Evolutionary conservation across 495 filamentous ascomycete genomes (phyloP).

Genomic region (Aspergillus asperescens): DNA sequence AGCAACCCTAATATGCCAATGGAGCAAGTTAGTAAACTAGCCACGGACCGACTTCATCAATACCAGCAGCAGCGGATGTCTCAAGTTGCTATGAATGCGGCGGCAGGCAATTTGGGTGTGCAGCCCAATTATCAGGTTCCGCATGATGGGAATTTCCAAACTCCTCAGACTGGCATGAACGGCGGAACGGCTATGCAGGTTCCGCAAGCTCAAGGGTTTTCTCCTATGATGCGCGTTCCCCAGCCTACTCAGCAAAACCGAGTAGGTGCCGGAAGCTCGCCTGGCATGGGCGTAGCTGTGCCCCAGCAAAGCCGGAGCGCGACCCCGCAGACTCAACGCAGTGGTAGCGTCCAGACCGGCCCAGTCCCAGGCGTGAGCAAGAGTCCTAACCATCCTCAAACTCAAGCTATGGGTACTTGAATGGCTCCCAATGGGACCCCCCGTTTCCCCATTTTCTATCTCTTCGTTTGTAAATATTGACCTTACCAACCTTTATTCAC

Average conservation of each 20-base stretch:
- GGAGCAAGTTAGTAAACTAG: conserved; percentile 56
- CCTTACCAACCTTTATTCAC: conserved; percentile 11
- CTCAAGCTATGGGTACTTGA: conserved; percentile 39
- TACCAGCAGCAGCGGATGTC: conserved; percentile 50
- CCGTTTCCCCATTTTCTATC: background rate
- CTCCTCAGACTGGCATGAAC: conserved; percentile 31
- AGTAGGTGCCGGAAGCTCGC: conserved; percentile 35
- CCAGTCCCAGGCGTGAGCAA: conserved; percentile 35
- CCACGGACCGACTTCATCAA: conserved; percentile 54
- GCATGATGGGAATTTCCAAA: conserved; percentile 38
- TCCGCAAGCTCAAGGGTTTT: conserved; percentile 61
- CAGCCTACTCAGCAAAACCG: conserved; percentile 48
- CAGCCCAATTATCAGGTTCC: conserved; percentile 40
- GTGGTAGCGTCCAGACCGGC: conserved; percentile 39
- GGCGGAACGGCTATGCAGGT: conserved; percentile 38
- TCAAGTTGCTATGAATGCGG: conserved; percentile 62
- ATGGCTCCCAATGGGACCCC: background rate
- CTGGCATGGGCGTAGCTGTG: conserved; percentile 37
- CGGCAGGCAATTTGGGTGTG: conserved; percentile 49
- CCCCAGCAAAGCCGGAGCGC: conserved; percentile 42
- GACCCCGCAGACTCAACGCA: conserved; percentile 48
- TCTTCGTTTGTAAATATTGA: conserved; percentile 40
- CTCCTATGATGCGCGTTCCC: conserved; percentile 66
- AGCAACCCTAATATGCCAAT: conserved; percentile 51
- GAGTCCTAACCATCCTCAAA: conserved; percentile 42